These are phyloP conservation scores for Psilocybe azurescens DNA, from an alignment of 768 basidiomycete species.

Conservation along the genomic window DNA sequence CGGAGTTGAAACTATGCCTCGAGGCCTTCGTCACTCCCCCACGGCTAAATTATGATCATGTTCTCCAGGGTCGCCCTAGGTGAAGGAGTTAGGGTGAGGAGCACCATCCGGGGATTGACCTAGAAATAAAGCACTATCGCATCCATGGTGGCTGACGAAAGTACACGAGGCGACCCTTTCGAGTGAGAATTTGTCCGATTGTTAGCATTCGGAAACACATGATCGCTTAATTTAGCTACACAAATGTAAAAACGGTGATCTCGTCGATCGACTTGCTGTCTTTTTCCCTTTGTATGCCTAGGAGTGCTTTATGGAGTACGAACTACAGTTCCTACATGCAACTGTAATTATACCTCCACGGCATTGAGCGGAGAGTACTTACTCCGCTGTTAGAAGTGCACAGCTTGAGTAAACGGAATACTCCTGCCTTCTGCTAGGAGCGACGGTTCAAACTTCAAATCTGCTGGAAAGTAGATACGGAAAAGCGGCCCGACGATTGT, in stretches of 20 bases:
- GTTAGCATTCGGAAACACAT: slow-evolving; percentile 4
- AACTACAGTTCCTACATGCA: neutral
- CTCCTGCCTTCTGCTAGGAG: too few relatives aligned
- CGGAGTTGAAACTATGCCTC: neutral
- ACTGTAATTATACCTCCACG: neutral
- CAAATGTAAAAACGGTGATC: slow-evolving; percentile 7
- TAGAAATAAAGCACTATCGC: neutral
- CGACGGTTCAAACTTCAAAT: too few relatives aligned
- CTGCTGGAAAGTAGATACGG: too few relatives aligned
- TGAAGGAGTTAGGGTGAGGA: neutral
- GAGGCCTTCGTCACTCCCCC: neutral
- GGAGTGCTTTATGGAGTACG: neutral
- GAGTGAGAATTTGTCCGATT: slow-evolving; percentile 1
- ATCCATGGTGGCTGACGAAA: neutral
- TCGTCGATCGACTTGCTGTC: slow-evolving; percentile 8
- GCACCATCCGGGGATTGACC: slow-evolving; percentile 3
- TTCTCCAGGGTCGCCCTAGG: neutral
- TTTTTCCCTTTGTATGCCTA: neutral
- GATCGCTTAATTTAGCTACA: slow-evolving; percentile 12
- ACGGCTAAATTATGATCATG: slow-evolving; percentile 5
- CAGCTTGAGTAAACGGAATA: too few relatives aligned
- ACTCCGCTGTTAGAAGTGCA: neutral
- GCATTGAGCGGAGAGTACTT: neutral
- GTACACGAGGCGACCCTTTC: slow-evolving; percentile 12
- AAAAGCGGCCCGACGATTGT: too few relatives aligned